Evolutionary conservation across 768 basidiomycete species (phyloP).

Genomic region (Leucosporidium yakuticum): DNA sequence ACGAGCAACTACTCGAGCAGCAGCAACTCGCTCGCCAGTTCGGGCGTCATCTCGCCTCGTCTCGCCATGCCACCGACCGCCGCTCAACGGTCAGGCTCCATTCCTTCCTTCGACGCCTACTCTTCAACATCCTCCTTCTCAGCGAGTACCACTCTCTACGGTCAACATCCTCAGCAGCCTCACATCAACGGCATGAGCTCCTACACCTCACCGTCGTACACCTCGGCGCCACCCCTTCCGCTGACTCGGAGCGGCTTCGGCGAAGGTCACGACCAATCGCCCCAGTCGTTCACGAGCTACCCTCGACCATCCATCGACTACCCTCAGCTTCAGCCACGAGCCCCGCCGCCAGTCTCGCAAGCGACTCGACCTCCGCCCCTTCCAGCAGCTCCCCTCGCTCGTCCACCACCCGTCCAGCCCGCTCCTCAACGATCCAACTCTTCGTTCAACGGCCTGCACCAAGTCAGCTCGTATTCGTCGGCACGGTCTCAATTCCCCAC

Average conservation of each 20-base stretch:
- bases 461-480: constrained; percentile 15
- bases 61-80: constrained; percentile 30
- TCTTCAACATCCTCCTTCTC: constrained; percentile 1
- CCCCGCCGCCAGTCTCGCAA: background rate
- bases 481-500: constrained; percentile 13
- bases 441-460: constrained; percentile 25
- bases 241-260: constrained; percentile 10
- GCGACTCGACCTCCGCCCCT: constrained; percentile 4
- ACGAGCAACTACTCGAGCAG: background rate
- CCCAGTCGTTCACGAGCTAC: constrained; percentile 1
- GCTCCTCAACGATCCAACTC: constrained; percentile 30
- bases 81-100: constrained; percentile 14
- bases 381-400: constrained; percentile 7
- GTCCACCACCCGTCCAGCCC: constrained; percentile 23
- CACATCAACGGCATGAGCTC: constrained; percentile 6
- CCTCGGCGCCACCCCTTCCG: background rate
- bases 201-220: background rate
- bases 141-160: background rate
- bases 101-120: constrained; percentile 19
- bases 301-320: constrained; percentile 27
- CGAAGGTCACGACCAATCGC: background rate
- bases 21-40: background rate
- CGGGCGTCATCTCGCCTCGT: constrained; percentile 20
- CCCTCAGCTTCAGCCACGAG: constrained; percentile 14
- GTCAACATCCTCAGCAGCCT: constrained; percentile 6